A percentile compares a stretch with the other conserved stretches of the same genome.
Evolutionary conservation across 805 yeast species (phyloP).

Genomic region (Metschnikowia lunata): DNA sequence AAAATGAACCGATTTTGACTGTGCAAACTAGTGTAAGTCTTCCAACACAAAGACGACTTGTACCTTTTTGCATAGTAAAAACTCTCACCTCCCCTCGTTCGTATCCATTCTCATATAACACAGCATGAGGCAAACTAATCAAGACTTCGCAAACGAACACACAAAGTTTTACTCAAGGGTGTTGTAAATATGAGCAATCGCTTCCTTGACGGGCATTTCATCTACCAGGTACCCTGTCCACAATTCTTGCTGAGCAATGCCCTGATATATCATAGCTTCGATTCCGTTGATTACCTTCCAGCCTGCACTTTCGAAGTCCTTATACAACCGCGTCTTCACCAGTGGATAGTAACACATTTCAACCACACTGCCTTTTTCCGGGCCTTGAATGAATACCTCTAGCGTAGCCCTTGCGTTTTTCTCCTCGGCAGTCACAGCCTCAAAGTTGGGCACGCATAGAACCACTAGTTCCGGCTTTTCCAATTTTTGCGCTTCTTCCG

Average conservation of each 20-base stretch:
- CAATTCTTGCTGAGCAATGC: conserved; percentile 26
- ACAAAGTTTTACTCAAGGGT: conserved; percentile 1
- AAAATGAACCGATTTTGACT: no score
- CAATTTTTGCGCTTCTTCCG: conserved; percentile 20
- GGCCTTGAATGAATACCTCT: conserved; percentile 22
- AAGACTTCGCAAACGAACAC: no score
- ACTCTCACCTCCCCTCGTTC: no score
- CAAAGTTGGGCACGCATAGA: conserved; percentile 28
- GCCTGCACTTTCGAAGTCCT: conserved; percentile 19
- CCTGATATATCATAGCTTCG: conserved; percentile 31
- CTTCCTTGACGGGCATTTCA: conserved; percentile 24
- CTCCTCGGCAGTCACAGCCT: conserved; percentile 22
- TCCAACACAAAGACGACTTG: no score
- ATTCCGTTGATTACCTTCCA: conserved; percentile 31
- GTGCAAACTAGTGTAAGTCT: no score
- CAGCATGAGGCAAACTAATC: no score
- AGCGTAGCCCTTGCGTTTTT: conserved; percentile 22
- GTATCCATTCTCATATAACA: no score
- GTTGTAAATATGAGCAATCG: conserved; percentile 17
- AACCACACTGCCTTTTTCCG: conserved; percentile 23
- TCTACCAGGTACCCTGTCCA: conserved; percentile 27
- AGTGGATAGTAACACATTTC: conserved; percentile 36
- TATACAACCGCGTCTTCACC: conserved; percentile 22
- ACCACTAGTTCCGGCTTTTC: conserved; percentile 23
- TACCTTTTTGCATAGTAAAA: no score